phyloP scores from a whole-genome alignment of 176 grass and related monocot genomes.

The Avena insularis region DNA sequence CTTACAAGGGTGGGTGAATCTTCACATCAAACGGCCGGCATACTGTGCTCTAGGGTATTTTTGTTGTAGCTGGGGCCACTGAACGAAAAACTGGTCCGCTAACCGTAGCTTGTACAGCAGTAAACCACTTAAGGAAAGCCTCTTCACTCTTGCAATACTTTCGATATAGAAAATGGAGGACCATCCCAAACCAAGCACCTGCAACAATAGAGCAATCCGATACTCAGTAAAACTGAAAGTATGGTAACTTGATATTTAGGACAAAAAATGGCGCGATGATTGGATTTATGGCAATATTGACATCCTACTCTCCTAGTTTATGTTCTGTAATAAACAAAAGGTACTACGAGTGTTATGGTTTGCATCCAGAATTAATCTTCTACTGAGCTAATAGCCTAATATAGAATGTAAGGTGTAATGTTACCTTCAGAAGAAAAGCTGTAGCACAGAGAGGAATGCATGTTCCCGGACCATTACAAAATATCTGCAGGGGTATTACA shows the following conservation, averaged over 20 bases:
- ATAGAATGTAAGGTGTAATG: conserved; percentile 3
- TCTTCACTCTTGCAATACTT: conserved; percentile 92
- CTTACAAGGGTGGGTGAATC: background rate
- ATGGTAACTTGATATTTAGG: background rate
- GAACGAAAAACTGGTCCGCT: conserved; percentile 82
- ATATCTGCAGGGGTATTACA: conserved; percentile 64
- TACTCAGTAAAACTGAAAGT: background rate
- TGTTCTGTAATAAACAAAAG: background rate
- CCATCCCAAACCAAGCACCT: conserved; percentile 78
- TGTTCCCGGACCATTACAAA: conserved; percentile 95
- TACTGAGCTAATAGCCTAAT: background rate
- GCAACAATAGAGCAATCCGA: conserved; percentile 31
- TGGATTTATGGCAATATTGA: background rate
- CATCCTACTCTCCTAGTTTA: background rate
- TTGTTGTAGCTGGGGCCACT: conserved; percentile 77
- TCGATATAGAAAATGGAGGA: conserved; percentile 87
- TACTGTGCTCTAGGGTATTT: conserved; percentile 68
- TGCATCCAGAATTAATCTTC: conserved; percentile 22
- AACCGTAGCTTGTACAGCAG: conserved; percentile 83
- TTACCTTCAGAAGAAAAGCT: conserved; percentile 86
- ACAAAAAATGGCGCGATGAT: background rate
- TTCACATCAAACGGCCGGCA: conserved; percentile 76
- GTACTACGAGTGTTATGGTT: background rate
- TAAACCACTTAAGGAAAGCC: conserved; percentile 82
- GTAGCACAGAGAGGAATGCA: conserved; percentile 84